Evolutionary conservation across 768 basidiomycete genomes (phyloP).

Genomic region (Boletus tylopilopsis): DNA sequence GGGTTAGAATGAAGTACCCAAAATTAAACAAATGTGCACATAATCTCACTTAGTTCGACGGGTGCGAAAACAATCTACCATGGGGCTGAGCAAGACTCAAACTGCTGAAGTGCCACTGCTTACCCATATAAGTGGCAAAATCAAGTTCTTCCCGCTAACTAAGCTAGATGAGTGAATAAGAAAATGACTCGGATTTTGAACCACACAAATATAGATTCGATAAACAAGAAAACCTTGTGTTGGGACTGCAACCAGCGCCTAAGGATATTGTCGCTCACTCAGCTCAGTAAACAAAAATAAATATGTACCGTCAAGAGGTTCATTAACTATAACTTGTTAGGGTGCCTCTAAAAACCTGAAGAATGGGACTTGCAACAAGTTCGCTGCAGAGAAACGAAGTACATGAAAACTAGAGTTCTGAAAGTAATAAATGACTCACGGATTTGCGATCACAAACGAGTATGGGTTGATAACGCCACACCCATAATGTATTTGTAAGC

Average conservation of each 20-base stretch:
- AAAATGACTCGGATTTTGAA: not conserved
- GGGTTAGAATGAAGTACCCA: not conserved
- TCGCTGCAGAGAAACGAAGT: not conserved
- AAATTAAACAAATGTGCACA: not conserved
- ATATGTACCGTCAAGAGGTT: not conserved
- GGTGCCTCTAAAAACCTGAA: too few relatives aligned
- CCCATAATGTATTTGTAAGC: too few relatives aligned
- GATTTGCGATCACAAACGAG: too few relatives aligned
- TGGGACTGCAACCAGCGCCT: conserved; percentile 1
- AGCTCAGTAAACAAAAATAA: not conserved
- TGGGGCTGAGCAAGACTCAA: not conserved
- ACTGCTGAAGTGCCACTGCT: not conserved
- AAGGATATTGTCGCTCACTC: not conserved
- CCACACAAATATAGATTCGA: conserved; percentile 14
- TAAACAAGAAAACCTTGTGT: conserved; percentile 12
- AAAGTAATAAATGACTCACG: too few relatives aligned
- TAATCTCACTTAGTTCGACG: not conserved
- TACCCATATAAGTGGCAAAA: conserved; percentile 3
- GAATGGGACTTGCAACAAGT: not conserved
- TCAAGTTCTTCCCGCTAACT: conserved; percentile 7
- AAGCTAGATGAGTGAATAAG: not conserved
- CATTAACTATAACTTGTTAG: not conserved
- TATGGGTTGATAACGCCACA: too few relatives aligned
- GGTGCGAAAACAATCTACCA: not conserved
- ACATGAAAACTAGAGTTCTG: not conserved